A percentile compares a stretch with the other conserved stretches of the same genome.
Evolutionary conservation across 116 monocot species (phyloP).

Genomic region (Papilionanthe hybrid): DNA sequence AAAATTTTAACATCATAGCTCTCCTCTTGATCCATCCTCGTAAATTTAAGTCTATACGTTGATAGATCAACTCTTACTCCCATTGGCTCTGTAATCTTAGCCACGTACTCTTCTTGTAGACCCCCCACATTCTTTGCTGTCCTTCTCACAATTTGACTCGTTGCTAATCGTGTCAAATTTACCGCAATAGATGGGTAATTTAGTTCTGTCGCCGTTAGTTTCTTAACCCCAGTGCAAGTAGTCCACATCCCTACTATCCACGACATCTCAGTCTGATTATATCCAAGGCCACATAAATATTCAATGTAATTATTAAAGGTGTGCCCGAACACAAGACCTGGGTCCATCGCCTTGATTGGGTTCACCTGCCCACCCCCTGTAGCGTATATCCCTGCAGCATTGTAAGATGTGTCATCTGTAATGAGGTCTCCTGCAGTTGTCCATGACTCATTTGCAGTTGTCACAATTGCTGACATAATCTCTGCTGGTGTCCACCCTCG

Average conservation of each 20-base stretch:
- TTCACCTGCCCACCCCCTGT: conserved; percentile 22
- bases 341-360: conserved; percentile 16
- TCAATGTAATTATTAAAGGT: too few relatives aligned
- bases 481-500: background rate
- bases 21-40: background rate
- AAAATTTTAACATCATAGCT: background rate
- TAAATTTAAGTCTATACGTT: conserved; percentile 1
- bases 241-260: too few relatives aligned
- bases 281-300: too few relatives aligned
- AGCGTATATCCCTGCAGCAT: conserved; percentile 1
- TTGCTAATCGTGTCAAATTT: background rate
- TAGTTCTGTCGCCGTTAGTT: too few relatives aligned
- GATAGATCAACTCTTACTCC: background rate
- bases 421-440: background rate
- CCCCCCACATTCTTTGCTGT: conserved; percentile 6
- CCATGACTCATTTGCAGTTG: background rate
- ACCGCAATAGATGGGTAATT: conserved; percentile 23
- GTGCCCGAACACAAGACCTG: conserved; percentile 22
- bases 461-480: background rate
- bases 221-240: too few relatives aligned
- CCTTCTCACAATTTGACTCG: background rate
- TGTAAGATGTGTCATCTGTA: background rate
- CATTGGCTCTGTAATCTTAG: background rate
- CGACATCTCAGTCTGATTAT: too few relatives aligned
- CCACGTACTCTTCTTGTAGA: background rate